A percentile compares a stretch with the other conserved stretches of the same genome.
phyloP scores from a whole-genome alignment of 164 flowering plant genomes.

The Magnolia changhungtana region DNA sequence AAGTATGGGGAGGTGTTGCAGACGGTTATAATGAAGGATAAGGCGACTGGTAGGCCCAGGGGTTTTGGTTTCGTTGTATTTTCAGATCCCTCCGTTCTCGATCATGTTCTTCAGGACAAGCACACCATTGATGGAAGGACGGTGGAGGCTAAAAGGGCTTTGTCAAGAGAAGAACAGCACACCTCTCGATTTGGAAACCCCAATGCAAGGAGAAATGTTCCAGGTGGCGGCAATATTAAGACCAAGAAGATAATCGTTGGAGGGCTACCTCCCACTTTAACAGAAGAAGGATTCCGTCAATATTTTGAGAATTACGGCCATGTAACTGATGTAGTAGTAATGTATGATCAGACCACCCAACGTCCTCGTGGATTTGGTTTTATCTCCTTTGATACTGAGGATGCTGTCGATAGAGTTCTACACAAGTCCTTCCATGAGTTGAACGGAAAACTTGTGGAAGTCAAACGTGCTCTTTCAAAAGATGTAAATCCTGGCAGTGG shows the following conservation, averaged over 20 bases:
- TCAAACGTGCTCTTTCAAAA: conserved; percentile 85
- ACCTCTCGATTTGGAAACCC: conserved; percentile 49
- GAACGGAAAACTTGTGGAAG: conserved; percentile 77
- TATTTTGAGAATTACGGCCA: conserved; percentile 73
- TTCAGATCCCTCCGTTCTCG: conserved; percentile 62
- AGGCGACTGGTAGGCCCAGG: conserved; percentile 56
- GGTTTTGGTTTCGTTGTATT: conserved; percentile 82
- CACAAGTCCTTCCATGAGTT: conserved; percentile 75
- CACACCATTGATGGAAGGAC: conserved; percentile 82
- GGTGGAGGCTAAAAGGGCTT: conserved; percentile 86
- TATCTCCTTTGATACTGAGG: conserved; percentile 77
- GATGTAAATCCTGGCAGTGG: conserved; percentile 44
- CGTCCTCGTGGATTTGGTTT: conserved; percentile 87
- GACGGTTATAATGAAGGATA: conserved; percentile 80
- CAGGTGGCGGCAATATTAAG: conserved; percentile 23
- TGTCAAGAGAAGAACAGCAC: conserved; percentile 82
- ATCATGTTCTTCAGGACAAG: conserved; percentile 78
- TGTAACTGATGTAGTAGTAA: conserved; percentile 84
- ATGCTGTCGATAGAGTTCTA: conserved; percentile 72
- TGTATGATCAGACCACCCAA: conserved; percentile 81
- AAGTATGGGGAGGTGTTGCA: conserved; percentile 77
- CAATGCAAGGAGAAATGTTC: conserved; percentile 36
- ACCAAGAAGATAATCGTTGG: conserved; percentile 91
- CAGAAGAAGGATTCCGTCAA: conserved; percentile 71
- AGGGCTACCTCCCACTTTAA: conserved; percentile 68